These are phyloP conservation scores for Ophiostoma ulmi DNA, from an alignment of 2,329 filamentous ascomycete species.

Conservation along the genomic window DNA sequence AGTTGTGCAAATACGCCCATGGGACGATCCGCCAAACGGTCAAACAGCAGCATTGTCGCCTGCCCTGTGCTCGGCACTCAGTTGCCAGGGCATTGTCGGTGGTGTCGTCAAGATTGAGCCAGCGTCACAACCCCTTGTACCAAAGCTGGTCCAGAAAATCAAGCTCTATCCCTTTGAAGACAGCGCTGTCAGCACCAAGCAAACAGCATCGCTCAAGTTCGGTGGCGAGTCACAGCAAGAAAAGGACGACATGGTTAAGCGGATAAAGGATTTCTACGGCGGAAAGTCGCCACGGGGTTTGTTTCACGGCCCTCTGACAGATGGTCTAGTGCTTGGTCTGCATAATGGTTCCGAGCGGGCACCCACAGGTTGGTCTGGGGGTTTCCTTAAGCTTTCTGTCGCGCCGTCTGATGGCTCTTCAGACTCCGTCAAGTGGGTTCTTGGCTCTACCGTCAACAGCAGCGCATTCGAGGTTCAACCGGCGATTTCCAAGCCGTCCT, in stretches of 20 bases:
- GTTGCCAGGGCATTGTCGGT: constrained; percentile 68
- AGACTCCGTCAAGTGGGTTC: constrained; percentile 60
- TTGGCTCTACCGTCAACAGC: constrained; percentile 66
- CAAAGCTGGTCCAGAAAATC: constrained; percentile 47
- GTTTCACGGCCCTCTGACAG: constrained; percentile 78
- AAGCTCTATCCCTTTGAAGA: constrained; percentile 76
- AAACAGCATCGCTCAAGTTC: constrained; percentile 62
- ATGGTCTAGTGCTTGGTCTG: constrained; percentile 70
- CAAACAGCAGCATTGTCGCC: constrained; percentile 76
- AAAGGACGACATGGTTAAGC: constrained; percentile 68
- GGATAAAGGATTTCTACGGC: constrained; percentile 67
- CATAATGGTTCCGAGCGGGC: constrained; percentile 47
- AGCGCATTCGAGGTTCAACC: constrained; percentile 69
- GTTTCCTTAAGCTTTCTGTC: constrained; percentile 69
- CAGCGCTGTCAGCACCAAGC: constrained; percentile 49
- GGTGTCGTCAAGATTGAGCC: constrained; percentile 83
- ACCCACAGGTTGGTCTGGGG: constrained; percentile 64
- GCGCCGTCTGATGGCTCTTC: constrained; percentile 25
- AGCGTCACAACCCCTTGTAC: constrained; percentile 66
- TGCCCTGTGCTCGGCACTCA: constrained; percentile 67
- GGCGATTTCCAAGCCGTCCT: constrained; percentile 62
- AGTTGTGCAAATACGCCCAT: constrained; percentile 68
- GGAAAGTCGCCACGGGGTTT: constrained; percentile 55
- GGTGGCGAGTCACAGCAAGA: constrained; percentile 82
- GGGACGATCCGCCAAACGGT: constrained; percentile 82